Percentiles rank a stretch among this genome's conserved stretches.
Conservation (phyloP, 2,329 filamentous ascomycete genomes). For the Paraphaeosphaeria minitans region DNA sequence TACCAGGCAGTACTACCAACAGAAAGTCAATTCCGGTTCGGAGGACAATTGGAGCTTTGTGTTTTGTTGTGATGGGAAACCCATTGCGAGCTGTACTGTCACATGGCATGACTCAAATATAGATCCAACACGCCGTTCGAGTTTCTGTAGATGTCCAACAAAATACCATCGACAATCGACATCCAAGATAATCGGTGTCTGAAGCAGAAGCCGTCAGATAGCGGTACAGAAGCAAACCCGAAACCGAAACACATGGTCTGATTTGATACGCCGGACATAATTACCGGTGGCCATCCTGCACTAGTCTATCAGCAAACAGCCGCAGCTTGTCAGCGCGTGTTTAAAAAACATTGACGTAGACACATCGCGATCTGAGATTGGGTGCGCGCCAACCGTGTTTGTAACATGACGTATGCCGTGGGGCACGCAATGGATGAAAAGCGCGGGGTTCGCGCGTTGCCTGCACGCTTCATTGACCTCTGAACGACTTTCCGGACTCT, state of each 20-base stretch:
- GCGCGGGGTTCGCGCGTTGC: conserved; percentile 13
- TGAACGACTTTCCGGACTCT: neutral
- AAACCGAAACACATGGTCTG: neutral
- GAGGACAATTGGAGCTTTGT: no score
- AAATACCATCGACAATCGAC: neutral
- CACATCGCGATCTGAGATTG: conserved; percentile 24
- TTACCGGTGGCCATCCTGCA: neutral
- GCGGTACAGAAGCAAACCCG: neutral
- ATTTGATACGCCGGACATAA: neutral
- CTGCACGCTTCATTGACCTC: conserved; percentile 8
- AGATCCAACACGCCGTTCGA: no score
- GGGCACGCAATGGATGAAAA: conserved; percentile 26
- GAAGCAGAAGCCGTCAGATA: neutral
- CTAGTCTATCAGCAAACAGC: conserved; percentile 14
- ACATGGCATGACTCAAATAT: no score
- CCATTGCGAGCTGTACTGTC: neutral
- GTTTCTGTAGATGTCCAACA: no score
- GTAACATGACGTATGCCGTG: conserved; percentile 33
- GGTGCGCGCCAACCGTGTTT: conserved; percentile 19
- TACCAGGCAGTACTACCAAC: no score
- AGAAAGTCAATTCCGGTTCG: no score
- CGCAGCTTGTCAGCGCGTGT: conserved; percentile 11
- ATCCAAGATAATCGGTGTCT: neutral
- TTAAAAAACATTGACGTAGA: conserved; percentile 32
- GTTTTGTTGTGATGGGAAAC: no score